Evolutionary conservation across 2,329 filamentous ascomycete genomes (phyloP).

Genomic region (Epichloe glyceriae): DNA sequence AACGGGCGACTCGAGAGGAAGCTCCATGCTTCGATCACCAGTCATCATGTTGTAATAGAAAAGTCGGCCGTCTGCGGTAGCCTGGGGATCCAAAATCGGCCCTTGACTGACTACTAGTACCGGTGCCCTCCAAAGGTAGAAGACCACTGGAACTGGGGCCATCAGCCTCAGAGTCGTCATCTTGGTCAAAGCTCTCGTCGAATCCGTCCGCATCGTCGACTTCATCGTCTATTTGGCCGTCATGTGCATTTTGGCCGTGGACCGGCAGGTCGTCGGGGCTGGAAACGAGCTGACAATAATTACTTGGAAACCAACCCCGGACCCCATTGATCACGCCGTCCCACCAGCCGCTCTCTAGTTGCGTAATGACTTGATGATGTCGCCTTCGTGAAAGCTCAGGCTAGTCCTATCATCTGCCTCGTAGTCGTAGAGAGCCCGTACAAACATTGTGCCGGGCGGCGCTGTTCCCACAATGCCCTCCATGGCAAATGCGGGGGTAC

Average conservation of each 20-base stretch:
- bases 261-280: conserved; percentile 62
- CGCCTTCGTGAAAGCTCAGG: conserved; percentile 90
- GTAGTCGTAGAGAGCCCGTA: conserved; percentile 94
- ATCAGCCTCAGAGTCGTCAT: conserved; percentile 49
- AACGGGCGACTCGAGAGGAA: conserved; percentile 82
- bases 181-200: conserved; percentile 55
- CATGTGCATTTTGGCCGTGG: conserved; percentile 38
- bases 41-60: conserved; percentile 99
- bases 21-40: conserved; percentile 84
- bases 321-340: conserved; percentile 96
- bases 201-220: conserved; percentile 51
- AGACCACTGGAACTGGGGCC: conserved; percentile 43
- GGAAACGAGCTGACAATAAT: conserved; percentile 84
- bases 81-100: conserved; percentile 97
- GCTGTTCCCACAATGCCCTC: conserved; percentile 48
- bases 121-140: conserved; percentile 56
- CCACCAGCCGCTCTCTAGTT: conserved; percentile 98
- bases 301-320: conserved; percentile 97
- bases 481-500: conserved; percentile 27
- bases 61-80: conserved; percentile 78
- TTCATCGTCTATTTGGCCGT: conserved; percentile 47
- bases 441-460: conserved; percentile 65
- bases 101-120: conserved; percentile 56
- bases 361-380: conserved; percentile 98
- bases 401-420: conserved; percentile 94